Conservation (phyloP, 495 filamentous ascomycete genomes). For the Podospora bellae-mahoneyi region DNA sequence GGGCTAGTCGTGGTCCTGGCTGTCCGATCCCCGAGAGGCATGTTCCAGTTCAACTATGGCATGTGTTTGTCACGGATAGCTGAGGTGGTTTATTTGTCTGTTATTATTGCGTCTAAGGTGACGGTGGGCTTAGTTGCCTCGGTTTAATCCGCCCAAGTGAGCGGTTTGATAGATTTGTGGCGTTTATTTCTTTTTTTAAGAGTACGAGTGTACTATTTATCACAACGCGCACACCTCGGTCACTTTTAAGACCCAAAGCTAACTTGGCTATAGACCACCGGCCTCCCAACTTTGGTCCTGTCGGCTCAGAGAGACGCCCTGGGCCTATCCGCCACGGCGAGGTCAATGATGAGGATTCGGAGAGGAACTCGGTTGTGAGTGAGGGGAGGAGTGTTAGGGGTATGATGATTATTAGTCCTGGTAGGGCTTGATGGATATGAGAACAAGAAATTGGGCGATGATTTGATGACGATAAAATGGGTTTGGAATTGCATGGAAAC, state of each 20-base stretch:
- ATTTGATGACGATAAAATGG: neutral
- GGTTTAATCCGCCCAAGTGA: too few relatives aligned
- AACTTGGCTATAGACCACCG: neutral
- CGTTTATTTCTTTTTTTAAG: too few relatives aligned
- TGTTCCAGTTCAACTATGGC: too few relatives aligned
- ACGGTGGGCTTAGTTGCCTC: too few relatives aligned
- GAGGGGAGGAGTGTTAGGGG: neutral
- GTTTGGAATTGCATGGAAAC: neutral
- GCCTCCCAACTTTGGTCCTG: neutral
- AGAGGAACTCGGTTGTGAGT: neutral
- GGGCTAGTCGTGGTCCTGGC: too few relatives aligned
- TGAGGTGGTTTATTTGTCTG: too few relatives aligned
- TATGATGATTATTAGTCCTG: neutral
- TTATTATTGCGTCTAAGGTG: too few relatives aligned
- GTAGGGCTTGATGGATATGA: neutral
- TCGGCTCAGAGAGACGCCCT: neutral
- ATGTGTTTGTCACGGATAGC: too few relatives aligned
- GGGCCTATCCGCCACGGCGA: neutral
- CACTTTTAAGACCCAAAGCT: neutral
- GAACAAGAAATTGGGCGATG: neutral
- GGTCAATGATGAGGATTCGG: neutral
- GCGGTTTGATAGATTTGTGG: too few relatives aligned
- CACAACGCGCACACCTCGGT: neutral
- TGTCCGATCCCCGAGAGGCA: too few relatives aligned
- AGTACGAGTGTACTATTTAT: neutral